Conservation (phyloP, 2,329 filamentous ascomycete genomes). For the Clonostachys chloroleuca region DNA sequence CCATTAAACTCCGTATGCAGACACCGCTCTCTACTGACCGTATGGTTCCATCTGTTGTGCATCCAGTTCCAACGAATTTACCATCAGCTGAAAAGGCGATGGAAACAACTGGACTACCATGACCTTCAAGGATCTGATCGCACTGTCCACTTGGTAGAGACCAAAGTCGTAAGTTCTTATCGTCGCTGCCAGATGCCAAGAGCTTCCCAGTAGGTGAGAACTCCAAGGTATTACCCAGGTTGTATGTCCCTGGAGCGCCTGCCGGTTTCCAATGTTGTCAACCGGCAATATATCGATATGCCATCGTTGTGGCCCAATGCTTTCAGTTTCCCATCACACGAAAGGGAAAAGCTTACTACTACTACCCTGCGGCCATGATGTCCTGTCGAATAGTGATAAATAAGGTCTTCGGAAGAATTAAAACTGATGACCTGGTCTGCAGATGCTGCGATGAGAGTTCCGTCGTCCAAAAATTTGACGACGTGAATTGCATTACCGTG, state of each 20-base stretch:
- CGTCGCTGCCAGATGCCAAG: conserved; percentile 5
- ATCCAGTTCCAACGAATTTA: not conserved
- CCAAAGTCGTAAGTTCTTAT: conserved; percentile 8
- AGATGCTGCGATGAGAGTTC: not conserved
- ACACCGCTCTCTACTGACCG: no score
- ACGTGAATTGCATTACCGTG: conserved; percentile 1
- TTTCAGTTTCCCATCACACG: not conserved
- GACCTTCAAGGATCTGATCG: conserved; percentile 3
- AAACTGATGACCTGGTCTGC: conserved; percentile 1
- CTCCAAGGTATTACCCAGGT: not conserved
- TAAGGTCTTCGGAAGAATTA: not conserved
- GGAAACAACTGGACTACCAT: conserved; percentile 1
- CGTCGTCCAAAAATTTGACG: conserved; percentile 8
- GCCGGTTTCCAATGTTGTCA: not conserved
- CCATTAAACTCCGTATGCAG: no score
- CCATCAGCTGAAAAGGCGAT: conserved; percentile 1
- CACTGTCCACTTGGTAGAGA: conserved; percentile 3
- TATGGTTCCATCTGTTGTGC: no score
- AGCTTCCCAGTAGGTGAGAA: conserved; percentile 1
- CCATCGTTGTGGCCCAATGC: conserved; percentile 1
- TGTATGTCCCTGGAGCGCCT: not conserved
- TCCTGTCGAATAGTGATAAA: not conserved
- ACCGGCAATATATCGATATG: conserved; percentile 2
- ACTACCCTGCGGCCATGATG: not conserved
- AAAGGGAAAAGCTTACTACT: not conserved